These are phyloP conservation scores for Xerocomus brunneocitrinus DNA, from an alignment of 768 basidiomycete genomes.

Conservation along the genomic window DNA sequence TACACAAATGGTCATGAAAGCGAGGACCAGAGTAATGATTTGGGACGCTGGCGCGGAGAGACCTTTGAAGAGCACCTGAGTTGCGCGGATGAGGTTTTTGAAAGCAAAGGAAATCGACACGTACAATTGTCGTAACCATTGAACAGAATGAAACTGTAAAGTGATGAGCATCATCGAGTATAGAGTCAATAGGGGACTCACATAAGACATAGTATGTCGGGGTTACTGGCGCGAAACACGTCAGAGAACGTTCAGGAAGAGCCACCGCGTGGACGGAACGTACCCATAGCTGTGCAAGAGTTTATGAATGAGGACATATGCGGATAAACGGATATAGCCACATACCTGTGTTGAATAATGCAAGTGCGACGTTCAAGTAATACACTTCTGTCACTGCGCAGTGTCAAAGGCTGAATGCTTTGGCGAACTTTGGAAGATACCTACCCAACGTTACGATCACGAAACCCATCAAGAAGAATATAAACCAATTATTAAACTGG, in stretches of 20 bases:
- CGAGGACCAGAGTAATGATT: slow-evolving; percentile 89
- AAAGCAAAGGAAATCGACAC: slow-evolving; percentile 21
- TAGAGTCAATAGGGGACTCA: slow-evolving; percentile 32
- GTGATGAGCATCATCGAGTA: not conserved
- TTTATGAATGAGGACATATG: slow-evolving; percentile 1
- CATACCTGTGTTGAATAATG: slow-evolving; percentile 87
- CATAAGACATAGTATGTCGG: slow-evolving; percentile 87
- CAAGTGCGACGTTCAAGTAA: slow-evolving; percentile 93
- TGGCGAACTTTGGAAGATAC: slow-evolving; percentile 24
- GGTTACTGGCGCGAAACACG: slow-evolving; percentile 49
- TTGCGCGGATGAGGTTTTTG: slow-evolving; percentile 1
- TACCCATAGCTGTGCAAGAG: slow-evolving; percentile 58
- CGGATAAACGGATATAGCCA: slow-evolving; percentile 1
- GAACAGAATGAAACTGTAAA: slow-evolving; percentile 73
- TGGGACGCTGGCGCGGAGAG: slow-evolving; percentile 69
- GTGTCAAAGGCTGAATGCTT: slow-evolving; percentile 4
- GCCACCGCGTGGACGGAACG: slow-evolving; percentile 13
- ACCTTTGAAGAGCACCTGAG: slow-evolving; percentile 83
- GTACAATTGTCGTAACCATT: slow-evolving; percentile 76
- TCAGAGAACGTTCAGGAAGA: slow-evolving; percentile 10
- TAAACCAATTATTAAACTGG: slow-evolving; percentile 90
- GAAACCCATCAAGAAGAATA: slow-evolving; percentile 82
- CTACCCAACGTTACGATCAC: slow-evolving; percentile 75
- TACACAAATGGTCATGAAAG: slow-evolving; percentile 84
- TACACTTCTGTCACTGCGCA: slow-evolving; percentile 80